phyloP scores from a whole-genome alignment of 306 rosid genomes.

The Aeschynomene evenia region DNA sequence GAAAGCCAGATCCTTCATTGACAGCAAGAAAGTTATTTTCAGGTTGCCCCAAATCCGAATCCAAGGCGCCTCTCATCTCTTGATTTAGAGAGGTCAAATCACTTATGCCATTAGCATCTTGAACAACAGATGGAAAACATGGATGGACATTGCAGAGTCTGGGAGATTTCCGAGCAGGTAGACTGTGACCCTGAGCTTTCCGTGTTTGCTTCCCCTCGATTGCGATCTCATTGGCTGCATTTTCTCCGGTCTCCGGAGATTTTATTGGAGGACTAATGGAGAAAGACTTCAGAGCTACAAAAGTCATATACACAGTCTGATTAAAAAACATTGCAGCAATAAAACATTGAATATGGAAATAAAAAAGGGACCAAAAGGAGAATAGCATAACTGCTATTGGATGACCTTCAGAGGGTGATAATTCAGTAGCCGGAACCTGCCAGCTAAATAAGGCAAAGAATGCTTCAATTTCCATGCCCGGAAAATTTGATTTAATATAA shows the following conservation, averaged over 20 bases:
- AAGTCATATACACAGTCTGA: neutral
- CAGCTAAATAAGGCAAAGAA: slow-evolving; percentile 63
- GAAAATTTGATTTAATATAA: slow-evolving; percentile 44
- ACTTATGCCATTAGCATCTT: neutral
- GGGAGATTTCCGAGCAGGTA: slow-evolving; percentile 6
- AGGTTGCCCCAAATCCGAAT: too few relatives aligned
- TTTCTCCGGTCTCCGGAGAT: neutral
- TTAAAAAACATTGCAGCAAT: neutral
- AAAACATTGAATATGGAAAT: neutral
- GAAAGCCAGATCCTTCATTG: neutral
- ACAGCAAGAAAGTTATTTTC: neutral
- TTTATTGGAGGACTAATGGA: neutral
- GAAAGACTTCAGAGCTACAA: neutral
- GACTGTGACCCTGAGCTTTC: neutral
- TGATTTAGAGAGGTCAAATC: neutral
- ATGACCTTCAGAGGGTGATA: slow-evolving; percentile 48
- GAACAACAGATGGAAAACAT: neutral
- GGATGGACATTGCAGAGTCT: neutral
- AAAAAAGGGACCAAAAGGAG: neutral
- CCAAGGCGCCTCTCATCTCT: too few relatives aligned
- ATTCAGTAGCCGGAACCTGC: slow-evolving; percentile 51
- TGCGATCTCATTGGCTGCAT: neutral
- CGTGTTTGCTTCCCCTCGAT: neutral
- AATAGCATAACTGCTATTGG: neutral
- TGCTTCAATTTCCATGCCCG: slow-evolving; percentile 35